These are phyloP conservation scores for Cardamine resedifolia DNA, from an alignment of 345 rosid species.

Conservation along the genomic window DNA sequence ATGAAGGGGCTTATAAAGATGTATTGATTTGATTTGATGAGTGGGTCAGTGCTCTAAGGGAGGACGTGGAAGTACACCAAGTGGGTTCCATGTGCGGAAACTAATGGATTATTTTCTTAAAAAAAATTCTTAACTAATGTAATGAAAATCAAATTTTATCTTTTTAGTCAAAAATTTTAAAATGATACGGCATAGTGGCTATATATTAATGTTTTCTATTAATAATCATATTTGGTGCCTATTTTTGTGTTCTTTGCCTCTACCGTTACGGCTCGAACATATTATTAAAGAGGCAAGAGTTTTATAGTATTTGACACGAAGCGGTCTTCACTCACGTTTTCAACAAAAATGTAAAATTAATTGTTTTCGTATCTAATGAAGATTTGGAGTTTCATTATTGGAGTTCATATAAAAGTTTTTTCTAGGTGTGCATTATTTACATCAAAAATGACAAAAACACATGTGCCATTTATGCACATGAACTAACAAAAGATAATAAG, in stretches of 20 bases:
- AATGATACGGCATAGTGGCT: conserved; percentile 31
- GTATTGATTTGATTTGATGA: conserved; percentile 29
- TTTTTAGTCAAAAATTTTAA: not conserved
- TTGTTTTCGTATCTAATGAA: conserved; percentile 10
- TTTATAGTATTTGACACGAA: conserved; percentile 33
- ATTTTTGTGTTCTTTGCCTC: conserved; percentile 18
- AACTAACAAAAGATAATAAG: not conserved
- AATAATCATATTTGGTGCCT: not conserved
- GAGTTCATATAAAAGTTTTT: too few relatives aligned
- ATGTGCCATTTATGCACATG: not conserved
- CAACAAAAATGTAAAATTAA: not conserved
- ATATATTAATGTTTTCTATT: not conserved
- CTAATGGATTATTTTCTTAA: conserved; percentile 35
- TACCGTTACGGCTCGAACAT: conserved; percentile 1
- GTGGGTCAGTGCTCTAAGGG: conserved; percentile 36
- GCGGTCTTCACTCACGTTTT: conserved; percentile 21
- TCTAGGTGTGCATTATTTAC: not conserved
- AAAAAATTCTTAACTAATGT: too few relatives aligned
- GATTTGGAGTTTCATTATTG: conserved; percentile 7
- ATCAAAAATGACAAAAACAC: not conserved
- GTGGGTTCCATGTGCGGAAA: conserved; percentile 39
- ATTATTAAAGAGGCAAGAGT: not conserved
- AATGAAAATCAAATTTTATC: conserved; percentile 9
- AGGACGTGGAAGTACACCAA: conserved; percentile 45
- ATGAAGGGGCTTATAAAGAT: conserved; percentile 37